Evolutionary conservation across 2,329 filamentous ascomycete species (phyloP).

Genomic region (Botrytis squamosa): DNA sequence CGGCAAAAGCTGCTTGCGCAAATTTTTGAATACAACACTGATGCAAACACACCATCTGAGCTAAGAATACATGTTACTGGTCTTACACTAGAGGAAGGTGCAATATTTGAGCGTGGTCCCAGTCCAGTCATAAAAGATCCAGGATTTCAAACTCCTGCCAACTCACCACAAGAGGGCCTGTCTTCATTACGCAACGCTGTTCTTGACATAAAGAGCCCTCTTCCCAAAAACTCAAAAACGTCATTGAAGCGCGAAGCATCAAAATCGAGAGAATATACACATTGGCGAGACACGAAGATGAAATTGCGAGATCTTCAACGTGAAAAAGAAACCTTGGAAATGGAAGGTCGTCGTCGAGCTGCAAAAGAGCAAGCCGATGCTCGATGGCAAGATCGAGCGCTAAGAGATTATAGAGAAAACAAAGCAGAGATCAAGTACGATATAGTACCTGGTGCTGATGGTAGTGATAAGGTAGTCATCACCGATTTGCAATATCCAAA

Average conservation of each 20-base stretch:
- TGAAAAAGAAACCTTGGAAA: slow-evolving; percentile 14
- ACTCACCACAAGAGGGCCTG: not conserved
- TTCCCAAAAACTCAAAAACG: not conserved
- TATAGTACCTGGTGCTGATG: not conserved
- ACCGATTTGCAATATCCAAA: not conserved
- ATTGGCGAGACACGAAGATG: not conserved
- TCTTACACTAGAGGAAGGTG: not conserved
- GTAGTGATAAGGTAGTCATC: not conserved
- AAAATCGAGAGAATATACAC: not conserved
- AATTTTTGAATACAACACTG: slow-evolving; percentile 6
- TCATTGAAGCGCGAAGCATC: not conserved
- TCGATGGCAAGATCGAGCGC: slow-evolving; percentile 9
- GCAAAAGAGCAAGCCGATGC: slow-evolving; percentile 14
- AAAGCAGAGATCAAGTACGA: not conserved
- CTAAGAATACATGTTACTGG: slow-evolving; percentile 17
- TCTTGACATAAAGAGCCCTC: not conserved
- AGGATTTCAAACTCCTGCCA: no score
- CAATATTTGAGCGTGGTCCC: not conserved
- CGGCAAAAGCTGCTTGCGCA: not conserved
- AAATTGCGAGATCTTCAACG: slow-evolving; percentile 6
- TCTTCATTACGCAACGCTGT: not conserved
- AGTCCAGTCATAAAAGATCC: not conserved
- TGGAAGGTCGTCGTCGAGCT: slow-evolving; percentile 17
- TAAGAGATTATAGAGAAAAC: not conserved
- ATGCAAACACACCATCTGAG: not conserved